phyloP scores from a whole-genome alignment of 345 rosid species.

The Lepidium africanum region DNA sequence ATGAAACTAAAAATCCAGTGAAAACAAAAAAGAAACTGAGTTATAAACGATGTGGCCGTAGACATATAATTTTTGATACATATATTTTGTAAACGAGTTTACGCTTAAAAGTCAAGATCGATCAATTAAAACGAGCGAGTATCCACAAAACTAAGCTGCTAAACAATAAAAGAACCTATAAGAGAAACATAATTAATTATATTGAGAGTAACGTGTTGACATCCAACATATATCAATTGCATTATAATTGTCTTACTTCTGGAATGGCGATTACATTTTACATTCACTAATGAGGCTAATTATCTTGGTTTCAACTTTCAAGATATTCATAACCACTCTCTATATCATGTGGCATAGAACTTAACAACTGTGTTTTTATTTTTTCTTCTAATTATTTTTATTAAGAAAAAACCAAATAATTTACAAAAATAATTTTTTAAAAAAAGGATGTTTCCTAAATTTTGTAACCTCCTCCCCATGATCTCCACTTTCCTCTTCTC shows the following conservation, averaged over 20 bases:
- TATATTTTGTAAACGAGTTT: not conserved
- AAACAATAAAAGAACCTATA: not conserved
- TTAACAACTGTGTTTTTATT: no score
- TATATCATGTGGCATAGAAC: no score
- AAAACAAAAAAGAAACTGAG: not conserved
- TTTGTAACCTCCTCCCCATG: no score
- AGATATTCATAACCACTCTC: not conserved
- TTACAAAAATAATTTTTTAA: no score
- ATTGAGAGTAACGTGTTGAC: not conserved
- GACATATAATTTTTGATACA: not conserved
- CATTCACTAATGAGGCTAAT: not conserved
- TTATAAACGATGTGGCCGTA: not conserved
- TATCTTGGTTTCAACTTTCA: not conserved
- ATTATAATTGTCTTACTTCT: not conserved
- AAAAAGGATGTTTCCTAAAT: no score
- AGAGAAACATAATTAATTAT: conserved; percentile 3
- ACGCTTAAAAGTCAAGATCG: not conserved
- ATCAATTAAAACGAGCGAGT: no score
- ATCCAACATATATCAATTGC: not conserved
- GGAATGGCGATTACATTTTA: not conserved
- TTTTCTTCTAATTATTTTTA: no score
- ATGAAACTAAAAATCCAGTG: no score
- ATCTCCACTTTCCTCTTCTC: no score
- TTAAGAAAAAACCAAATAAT: no score
- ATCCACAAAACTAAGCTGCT: not conserved